Evolutionary conservation across 2,329 filamentous ascomycete species (phyloP).

Genomic region (Magnaporthiopsis rhizophila): DNA sequence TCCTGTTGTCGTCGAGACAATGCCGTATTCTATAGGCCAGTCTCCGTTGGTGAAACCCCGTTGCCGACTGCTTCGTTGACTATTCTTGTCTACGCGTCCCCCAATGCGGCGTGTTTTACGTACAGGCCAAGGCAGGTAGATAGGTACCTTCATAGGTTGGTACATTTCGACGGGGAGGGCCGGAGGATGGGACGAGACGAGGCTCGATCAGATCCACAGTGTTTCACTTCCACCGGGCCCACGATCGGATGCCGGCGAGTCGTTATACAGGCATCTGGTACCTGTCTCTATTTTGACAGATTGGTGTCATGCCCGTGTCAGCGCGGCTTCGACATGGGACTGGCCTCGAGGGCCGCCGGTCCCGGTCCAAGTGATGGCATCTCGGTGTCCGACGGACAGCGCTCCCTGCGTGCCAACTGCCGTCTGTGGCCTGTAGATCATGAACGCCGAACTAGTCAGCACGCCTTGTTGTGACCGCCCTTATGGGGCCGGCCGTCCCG

Average conservation of each 20-base stretch:
- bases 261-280: neutral
- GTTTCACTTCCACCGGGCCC: neutral
- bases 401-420: too few species aligned
- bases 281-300: neutral
- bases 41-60: neutral
- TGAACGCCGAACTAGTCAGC: neutral
- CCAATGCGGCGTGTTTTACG: neutral
- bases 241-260: neutral
- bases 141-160: too few species aligned
- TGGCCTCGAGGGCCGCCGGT: neutral
- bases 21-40: too few species aligned
- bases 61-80: neutral
- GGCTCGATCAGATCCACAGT: neutral
- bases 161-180: too few species aligned
- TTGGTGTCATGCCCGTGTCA: neutral
- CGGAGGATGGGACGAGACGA: neutral
- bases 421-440: neutral
- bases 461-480: neutral
- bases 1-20: too few species aligned
- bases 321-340: neutral
- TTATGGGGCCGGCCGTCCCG: neutral
- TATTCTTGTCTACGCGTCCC: neutral
- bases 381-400: neutral
- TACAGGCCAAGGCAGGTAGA: too few species aligned
- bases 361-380: neutral